phyloP scores from a whole-genome alignment of 495 filamentous ascomycete genomes.

The Xylaria longipes region DNA sequence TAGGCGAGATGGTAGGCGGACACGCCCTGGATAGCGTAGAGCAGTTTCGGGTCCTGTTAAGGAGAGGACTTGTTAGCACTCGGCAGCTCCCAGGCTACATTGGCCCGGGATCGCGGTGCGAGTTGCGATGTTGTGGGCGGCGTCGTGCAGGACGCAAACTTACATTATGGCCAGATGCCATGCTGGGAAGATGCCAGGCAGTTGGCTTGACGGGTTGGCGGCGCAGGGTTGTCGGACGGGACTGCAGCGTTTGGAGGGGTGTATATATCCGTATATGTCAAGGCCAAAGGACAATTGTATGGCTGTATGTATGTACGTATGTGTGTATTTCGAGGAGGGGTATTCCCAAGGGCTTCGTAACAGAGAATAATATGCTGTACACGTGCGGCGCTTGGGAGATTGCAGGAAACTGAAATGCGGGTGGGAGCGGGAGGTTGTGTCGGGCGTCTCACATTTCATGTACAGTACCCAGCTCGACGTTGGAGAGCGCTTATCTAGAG shows the following conservation, averaged over 20 bases:
- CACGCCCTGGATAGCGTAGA: slow-evolving; percentile 86
- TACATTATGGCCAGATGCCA: slow-evolving; percentile 61
- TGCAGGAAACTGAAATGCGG: neutral
- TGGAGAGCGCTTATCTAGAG: slow-evolving; percentile 18
- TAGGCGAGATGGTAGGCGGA: slow-evolving; percentile 86
- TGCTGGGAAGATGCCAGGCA: slow-evolving; percentile 28
- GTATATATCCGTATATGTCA: neutral
- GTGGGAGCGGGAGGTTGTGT: neutral
- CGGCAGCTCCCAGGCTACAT: neutral
- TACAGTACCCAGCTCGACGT: neutral
- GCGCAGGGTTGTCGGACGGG: neutral
- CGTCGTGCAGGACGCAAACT: slow-evolving; percentile 29
- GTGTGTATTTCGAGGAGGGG: neutral
- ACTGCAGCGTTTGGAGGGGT: neutral
- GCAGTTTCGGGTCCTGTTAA: slow-evolving; percentile 71
- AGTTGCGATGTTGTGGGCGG: slow-evolving; percentile 2
- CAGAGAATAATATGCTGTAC: neutral
- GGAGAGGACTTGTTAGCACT: neutral
- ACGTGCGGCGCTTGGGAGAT: neutral
- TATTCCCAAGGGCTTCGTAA: neutral
- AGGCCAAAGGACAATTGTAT: neutral
- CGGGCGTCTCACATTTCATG: neutral
- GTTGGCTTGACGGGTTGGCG: neutral
- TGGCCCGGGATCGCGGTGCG: slow-evolving; percentile 16
- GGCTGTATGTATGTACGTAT: neutral